Evolutionary conservation across 352 stramenopile genomes (phyloP), one percentile per base, ranked within the genome.

Genomic region (Pythium sp.): DNA sequence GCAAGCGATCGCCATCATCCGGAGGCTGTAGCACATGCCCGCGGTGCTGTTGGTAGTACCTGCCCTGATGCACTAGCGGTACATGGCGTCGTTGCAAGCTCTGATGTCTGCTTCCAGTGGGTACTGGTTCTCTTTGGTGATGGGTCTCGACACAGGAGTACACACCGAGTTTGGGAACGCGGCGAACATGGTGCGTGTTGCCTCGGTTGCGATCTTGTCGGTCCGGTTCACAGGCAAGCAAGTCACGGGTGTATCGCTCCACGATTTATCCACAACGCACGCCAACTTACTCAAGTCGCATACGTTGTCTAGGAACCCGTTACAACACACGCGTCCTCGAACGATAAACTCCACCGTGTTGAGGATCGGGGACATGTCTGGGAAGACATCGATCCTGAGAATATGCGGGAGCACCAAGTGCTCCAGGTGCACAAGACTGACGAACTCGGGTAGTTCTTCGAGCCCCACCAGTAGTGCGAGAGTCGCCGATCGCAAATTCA

Each of bases 11-110:
- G n/a, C 67, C 71, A 81, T 79, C 56, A 72, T 65, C 0, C 70
- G 60, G 5, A 63, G 32, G 58, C 71, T 77, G 62, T 80, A 81
- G 67, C 72, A 86, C 60, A 82, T 80, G 0, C 54, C 63, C 0
- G 69, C 1, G 24, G 24, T 43, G 0, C 7, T n/a, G 3, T 5
- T 68, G 24, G 24, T 26, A 34, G 4, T 54, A 38, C 7, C 1
- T 26, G 24, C 24, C 24, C 24, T 26, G 24, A 26, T 26, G 24
- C 24, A 77, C 49, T 75, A 55, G 7, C 58, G 58, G 8, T 73
- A 78, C 65, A 77, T 60, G 0, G 64, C 69, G 0, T 72, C 2
- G 30, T 32, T 32, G 30, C 30, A 32, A 32, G 30, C 30, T 32
- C 30, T 32, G 30, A 32, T 3, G 30, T 32, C 30, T 32, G 30